A percentile compares a stretch with the other conserved stretches of the same genome.
These are phyloP conservation scores for Theobroma cacao DNA, from an alignment of 345 rosid genomes.

Conservation along the genomic window DNA sequence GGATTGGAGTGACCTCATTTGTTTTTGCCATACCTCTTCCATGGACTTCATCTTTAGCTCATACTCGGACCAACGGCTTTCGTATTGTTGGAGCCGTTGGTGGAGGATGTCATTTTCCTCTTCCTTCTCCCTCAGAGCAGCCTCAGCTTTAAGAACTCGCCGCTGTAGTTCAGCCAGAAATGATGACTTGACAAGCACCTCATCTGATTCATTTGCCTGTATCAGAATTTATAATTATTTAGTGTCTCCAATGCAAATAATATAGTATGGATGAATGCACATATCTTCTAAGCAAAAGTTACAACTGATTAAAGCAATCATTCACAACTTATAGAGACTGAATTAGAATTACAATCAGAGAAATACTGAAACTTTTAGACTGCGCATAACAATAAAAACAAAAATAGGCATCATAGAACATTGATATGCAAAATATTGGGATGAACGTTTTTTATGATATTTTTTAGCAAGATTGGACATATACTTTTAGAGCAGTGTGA, in stretches of 20 bases:
- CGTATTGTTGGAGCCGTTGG: slow-evolving; percentile 92
- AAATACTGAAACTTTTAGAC: background rate
- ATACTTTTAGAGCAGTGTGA: background rate
- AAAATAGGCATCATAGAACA: background rate
- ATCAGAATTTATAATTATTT: slow-evolving; percentile 11
- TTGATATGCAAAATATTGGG: background rate
- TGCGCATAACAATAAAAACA: background rate
- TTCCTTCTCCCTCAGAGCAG: slow-evolving; percentile 82
- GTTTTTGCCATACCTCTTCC: slow-evolving; percentile 99
- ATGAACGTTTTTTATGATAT: background rate
- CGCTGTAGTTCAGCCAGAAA: slow-evolving; percentile 90
- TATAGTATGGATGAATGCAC: background rate
- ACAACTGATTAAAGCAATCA: background rate
- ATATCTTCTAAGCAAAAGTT: slow-evolving; percentile 7
- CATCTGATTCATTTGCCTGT: slow-evolving; percentile 69
- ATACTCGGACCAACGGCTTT: slow-evolving; percentile 94
- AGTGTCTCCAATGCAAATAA: slow-evolving; percentile 4
- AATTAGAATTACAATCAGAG: background rate
- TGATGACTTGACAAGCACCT: slow-evolving; percentile 84
- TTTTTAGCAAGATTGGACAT: background rate
- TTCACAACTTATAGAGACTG: background rate
- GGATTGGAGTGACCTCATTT: slow-evolving; percentile 94
- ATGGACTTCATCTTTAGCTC: slow-evolving; percentile 97
- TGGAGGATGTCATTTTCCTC: slow-evolving; percentile 95
- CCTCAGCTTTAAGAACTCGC: slow-evolving; percentile 88